Evolutionary conservation across 1,284 basidiomycete genomes (phyloP).

Genomic region (Cryptococcus amylolentus): DNA sequence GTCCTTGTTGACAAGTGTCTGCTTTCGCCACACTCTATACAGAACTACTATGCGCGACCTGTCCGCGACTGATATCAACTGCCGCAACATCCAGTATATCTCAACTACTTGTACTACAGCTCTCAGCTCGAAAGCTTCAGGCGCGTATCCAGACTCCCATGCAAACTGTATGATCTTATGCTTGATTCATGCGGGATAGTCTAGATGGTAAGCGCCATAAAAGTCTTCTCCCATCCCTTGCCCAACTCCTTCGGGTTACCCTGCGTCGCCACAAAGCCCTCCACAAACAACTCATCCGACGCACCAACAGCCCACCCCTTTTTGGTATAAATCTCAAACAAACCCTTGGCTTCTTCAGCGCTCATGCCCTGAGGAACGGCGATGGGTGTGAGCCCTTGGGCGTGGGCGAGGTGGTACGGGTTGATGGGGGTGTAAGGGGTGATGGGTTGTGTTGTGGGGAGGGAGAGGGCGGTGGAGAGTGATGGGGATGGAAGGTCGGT

Average conservation of each 20-base stretch:
- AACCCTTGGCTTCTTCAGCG: constrained; percentile 43
- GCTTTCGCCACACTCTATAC: no score
- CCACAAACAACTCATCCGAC: constrained; percentile 45
- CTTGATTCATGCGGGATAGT: not conserved
- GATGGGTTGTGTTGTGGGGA: constrained; percentile 25
- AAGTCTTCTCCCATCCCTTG: constrained; percentile 12
- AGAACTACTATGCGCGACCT: no score
- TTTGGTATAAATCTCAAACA: constrained; percentile 44
- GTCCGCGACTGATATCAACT: not conserved
- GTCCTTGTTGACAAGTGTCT: no score
- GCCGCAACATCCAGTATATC: not conserved
- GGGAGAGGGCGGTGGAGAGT: constrained; percentile 23
- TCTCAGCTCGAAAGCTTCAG: not conserved
- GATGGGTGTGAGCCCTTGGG: constrained; percentile 35
- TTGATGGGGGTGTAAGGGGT: constrained; percentile 42
- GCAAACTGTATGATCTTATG: not conserved
- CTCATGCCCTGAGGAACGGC: constrained; percentile 41
- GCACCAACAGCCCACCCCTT: constrained; percentile 32
- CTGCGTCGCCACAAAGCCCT: constrained; percentile 31
- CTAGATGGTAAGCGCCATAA: constrained; percentile 11
- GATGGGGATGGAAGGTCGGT: constrained; percentile 24
- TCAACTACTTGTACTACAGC: constrained; percentile 9
- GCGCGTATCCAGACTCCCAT: not conserved
- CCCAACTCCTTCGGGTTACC: constrained; percentile 38
- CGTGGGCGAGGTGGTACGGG: constrained; percentile 35